Evolutionary conservation across 805 yeast genomes (phyloP).

Genomic region (Cyberlindnera mississippiensis): DNA sequence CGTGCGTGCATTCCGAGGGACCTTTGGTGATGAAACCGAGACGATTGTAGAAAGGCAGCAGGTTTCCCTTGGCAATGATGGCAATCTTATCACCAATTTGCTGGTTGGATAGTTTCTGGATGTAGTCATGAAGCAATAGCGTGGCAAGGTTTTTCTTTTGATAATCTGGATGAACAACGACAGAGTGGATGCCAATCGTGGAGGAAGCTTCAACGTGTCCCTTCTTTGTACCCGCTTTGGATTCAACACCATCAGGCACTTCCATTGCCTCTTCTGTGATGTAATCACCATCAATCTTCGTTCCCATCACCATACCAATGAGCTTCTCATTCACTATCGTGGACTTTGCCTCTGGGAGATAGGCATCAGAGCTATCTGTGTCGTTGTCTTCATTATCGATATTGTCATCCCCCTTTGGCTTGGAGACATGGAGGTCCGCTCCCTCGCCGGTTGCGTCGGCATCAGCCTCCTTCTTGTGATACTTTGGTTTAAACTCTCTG

Average conservation of each 20-base stretch:
- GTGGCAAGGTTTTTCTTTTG: slow-evolving; percentile 83
- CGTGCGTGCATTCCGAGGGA: slow-evolving; percentile 53
- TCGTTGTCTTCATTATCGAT: slow-evolving; percentile 25
- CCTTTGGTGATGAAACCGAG: slow-evolving; percentile 78
- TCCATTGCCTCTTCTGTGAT: slow-evolving; percentile 61
- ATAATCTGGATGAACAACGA: slow-evolving; percentile 73
- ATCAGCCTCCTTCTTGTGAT: slow-evolving; percentile 13
- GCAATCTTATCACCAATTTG: slow-evolving; percentile 76
- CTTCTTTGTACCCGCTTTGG: slow-evolving; percentile 16
- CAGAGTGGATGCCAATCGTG: slow-evolving; percentile 75
- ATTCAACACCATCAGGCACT: slow-evolving; percentile 39
- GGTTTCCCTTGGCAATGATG: slow-evolving; percentile 64
- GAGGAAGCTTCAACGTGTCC: slow-evolving; percentile 79
- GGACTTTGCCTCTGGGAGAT: slow-evolving; percentile 25
- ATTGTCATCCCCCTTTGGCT: slow-evolving; percentile 5
- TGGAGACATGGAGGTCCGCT: slow-evolving; percentile 10
- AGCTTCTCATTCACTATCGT: slow-evolving; percentile 56
- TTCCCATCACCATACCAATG: slow-evolving; percentile 78
- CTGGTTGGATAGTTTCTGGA: slow-evolving; percentile 85
- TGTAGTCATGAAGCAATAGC: slow-evolving; percentile 77
- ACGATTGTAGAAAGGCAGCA: slow-evolving; percentile 74
- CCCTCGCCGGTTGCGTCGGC: slow-evolving; percentile 25
- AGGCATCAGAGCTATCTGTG: slow-evolving; percentile 15
- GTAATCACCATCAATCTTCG: slow-evolving; percentile 51
- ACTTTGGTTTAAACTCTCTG: slow-evolving; percentile 46